Evolutionary conservation across 2,329 filamentous ascomycete species (phyloP).

Genomic region (Pseudocercospora musae): DNA sequence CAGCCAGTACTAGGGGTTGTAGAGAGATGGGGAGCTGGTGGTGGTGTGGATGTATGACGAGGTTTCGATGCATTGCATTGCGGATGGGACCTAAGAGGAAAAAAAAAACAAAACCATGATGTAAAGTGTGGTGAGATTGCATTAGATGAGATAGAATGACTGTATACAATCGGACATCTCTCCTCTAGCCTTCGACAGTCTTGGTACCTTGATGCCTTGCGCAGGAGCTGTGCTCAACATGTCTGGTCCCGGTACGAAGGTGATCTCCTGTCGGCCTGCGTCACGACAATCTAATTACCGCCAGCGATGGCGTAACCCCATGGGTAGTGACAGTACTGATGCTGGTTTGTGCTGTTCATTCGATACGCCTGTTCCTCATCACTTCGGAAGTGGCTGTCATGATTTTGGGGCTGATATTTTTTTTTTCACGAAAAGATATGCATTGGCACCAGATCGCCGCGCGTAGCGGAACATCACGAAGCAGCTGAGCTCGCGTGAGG

Average conservation of each 20-base stretch:
- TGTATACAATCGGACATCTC: background rate
- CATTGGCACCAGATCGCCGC: no score
- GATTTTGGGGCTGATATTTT: no score
- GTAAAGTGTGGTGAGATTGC: background rate
- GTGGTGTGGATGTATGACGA: background rate
- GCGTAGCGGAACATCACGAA: no score
- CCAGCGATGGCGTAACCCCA: background rate
- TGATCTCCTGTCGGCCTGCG: background rate
- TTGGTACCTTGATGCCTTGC: background rate
- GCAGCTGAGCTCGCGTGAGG: no score
- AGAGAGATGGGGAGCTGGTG: background rate
- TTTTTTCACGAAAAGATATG: no score
- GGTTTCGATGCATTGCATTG: background rate
- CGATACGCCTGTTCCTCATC: no score
- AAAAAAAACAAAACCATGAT: no score
- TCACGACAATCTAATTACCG: background rate
- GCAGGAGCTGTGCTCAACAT: background rate
- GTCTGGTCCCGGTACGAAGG: background rate
- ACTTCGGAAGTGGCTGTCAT: no score
- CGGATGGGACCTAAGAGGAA: background rate
- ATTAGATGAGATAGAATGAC: background rate
- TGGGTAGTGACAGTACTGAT: background rate
- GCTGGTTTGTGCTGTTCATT: no score
- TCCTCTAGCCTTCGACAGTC: background rate
- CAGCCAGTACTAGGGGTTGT: constrained; percentile 44